These are phyloP conservation scores for Malus sieversii DNA, from an alignment of 306 rosid species.

Conservation along the genomic window DNA sequence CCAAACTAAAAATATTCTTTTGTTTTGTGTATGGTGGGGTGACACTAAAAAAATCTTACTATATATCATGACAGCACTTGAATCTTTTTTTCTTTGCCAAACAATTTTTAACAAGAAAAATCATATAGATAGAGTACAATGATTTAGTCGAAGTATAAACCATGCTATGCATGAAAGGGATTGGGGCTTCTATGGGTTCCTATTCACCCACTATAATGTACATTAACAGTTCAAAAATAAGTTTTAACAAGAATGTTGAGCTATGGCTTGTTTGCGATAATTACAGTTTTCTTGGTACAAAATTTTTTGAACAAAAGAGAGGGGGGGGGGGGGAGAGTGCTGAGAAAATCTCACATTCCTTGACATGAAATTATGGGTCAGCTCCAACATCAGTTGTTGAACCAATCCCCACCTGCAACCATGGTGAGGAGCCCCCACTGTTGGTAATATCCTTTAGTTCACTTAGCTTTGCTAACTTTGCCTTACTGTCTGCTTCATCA, in stretches of 20 bases:
- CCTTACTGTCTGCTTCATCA: slow-evolving; percentile 70
- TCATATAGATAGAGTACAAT: neutral
- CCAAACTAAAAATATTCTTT: neutral
- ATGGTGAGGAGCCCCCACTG: slow-evolving; percentile 65
- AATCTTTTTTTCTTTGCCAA: neutral
- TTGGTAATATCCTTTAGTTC: slow-evolving; percentile 64
- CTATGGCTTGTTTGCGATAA: slow-evolving; percentile 21
- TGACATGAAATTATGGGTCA: slow-evolving; percentile 29
- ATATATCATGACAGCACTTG: neutral
- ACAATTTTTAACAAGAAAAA: neutral
- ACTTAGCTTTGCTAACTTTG: slow-evolving; percentile 76
- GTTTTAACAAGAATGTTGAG: slow-evolving; percentile 1
- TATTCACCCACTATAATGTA: slow-evolving; percentile 25
- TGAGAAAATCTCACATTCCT: slow-evolving; percentile 5
- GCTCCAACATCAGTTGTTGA: slow-evolving; percentile 55
- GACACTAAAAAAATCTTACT: neutral
- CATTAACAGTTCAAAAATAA: slow-evolving; percentile 5
- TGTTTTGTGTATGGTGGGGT: neutral
- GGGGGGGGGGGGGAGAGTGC: neutral
- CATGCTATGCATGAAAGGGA: neutral
- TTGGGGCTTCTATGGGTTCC: neutral
- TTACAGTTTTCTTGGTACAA: slow-evolving; percentile 37
- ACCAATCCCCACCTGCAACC: slow-evolving; percentile 94
- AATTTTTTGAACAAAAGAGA: neutral
- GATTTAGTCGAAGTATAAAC: neutral